Conservation (phyloP, 805 yeast genomes). For the Lipomyces mesembrius region DNA sequence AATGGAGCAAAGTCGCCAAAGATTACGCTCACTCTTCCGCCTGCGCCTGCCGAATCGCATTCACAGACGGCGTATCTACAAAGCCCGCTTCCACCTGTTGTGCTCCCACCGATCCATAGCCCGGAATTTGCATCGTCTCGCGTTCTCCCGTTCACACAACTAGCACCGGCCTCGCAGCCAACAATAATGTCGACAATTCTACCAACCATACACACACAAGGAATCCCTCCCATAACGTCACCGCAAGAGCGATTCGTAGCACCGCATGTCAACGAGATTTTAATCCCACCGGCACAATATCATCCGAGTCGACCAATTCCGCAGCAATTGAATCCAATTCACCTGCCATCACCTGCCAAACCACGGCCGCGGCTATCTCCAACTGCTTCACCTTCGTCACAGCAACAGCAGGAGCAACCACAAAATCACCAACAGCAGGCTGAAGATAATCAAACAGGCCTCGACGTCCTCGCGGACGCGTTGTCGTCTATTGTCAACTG, state of each 20-base stretch:
- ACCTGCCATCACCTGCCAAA: not conserved
- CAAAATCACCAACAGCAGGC: constrained; percentile 1
- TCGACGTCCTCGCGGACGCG: constrained; percentile 27
- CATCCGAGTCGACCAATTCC: not conserved
- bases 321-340: not conserved
- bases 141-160: not conserved
- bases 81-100: not conserved
- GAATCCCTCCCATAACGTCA: not conserved
- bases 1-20: not conserved
- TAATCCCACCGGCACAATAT: not conserved
- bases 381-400: constrained; percentile 2
- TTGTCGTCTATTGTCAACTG: constrained; percentile 8
- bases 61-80: not conserved
- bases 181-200: not conserved
- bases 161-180: not conserved
- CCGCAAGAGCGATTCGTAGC: not conserved
- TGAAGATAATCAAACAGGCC: constrained; percentile 16
- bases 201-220: not conserved
- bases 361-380: not conserved
- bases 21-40: not conserved
- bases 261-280: not conserved
- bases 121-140: not conserved
- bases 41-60: not conserved
- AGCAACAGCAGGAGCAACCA: constrained; percentile 5
- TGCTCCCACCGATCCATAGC: not conserved